phyloP scores from a whole-genome alignment of 108 stramenopile species.

The Stephanodiscus triporus region DNA sequence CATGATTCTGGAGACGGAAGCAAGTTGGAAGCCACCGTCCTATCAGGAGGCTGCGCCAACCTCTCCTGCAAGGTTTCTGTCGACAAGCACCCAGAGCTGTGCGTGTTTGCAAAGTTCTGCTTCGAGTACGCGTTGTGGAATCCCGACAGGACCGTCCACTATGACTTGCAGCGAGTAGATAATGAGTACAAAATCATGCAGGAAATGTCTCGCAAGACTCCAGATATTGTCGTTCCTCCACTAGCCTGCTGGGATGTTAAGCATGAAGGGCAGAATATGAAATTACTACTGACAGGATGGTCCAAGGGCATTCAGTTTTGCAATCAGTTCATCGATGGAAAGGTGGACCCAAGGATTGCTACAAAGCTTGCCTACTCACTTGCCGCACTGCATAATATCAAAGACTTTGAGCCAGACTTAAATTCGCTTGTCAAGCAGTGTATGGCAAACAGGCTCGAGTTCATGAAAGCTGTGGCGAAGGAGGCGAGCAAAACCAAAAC shows the following conservation, averaged over 20 bases:
- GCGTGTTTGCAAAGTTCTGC: constrained; percentile 43
- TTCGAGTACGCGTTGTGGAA: constrained; percentile 46
- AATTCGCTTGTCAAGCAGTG: constrained; percentile 33
- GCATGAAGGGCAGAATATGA: constrained; percentile 49
- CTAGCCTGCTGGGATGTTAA: constrained; percentile 25
- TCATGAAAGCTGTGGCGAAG: constrained; percentile 12
- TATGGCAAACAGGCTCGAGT: constrained; percentile 7
- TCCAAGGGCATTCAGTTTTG: constrained; percentile 43
- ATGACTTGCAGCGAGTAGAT: constrained; percentile 33
- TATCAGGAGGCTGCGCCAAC: constrained; percentile 43
- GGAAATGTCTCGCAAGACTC: constrained; percentile 12
- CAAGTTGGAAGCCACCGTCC: constrained; percentile 16
- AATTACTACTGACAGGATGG: constrained; percentile 56
- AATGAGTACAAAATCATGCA: constrained; percentile 44
- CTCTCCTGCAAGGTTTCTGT: constrained; percentile 36
- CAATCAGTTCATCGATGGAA: constrained; percentile 56
- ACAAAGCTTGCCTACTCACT: constrained; percentile 47
- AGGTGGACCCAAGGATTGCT: constrained; percentile 54
- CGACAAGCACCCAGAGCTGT: constrained; percentile 23
- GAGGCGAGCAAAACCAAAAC: not conserved
- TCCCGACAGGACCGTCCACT: constrained; percentile 22
- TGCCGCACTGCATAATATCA: constrained; percentile 45
- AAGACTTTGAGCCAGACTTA: constrained; percentile 44
- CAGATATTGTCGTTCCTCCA: constrained; percentile 32
- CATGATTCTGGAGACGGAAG: constrained; percentile 8